Percentiles rank a stretch among this genome's conserved stretches.
Evolutionary conservation across 306 rosid genomes (phyloP).

Genomic region (Trifolium dubium): DNA sequence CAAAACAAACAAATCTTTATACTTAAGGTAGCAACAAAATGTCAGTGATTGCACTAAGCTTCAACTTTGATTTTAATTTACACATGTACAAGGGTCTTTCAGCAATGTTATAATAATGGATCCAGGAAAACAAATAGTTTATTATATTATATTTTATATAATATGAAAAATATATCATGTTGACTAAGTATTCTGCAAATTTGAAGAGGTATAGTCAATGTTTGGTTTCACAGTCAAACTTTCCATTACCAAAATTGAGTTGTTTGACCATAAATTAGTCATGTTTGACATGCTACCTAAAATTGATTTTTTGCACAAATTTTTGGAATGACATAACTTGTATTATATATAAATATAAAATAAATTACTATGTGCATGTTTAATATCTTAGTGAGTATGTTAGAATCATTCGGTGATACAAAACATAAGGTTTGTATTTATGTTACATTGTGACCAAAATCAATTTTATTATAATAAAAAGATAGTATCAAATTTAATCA

Average conservation of each 20-base stretch:
- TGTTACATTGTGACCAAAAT: too few species aligned
- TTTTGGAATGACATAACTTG: neutral
- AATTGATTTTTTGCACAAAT: neutral
- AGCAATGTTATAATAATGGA: neutral
- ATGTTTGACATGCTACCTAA: neutral
- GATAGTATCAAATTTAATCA: too few species aligned
- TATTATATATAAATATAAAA: too few species aligned
- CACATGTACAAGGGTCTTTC: neutral
- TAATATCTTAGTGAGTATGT: too few species aligned
- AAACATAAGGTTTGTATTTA: too few species aligned
- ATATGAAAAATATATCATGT: constrained; percentile 3
- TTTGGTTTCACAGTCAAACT: neutral
- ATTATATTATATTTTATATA: neutral
- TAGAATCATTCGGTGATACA: too few species aligned
- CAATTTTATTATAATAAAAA: too few species aligned
- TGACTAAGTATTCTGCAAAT: neutral
- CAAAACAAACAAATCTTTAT: neutral
- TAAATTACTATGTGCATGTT: too few species aligned
- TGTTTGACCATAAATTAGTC: neutral
- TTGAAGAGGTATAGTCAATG: neutral
- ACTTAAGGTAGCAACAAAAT: too few species aligned
- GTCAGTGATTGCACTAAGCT: neutral
- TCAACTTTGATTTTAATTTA: neutral
- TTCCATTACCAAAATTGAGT: neutral
- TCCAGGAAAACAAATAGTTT: neutral